Evolutionary conservation across 2,329 filamentous ascomycete species (phyloP).

Genomic region (Xylariaceae sp.): DNA sequence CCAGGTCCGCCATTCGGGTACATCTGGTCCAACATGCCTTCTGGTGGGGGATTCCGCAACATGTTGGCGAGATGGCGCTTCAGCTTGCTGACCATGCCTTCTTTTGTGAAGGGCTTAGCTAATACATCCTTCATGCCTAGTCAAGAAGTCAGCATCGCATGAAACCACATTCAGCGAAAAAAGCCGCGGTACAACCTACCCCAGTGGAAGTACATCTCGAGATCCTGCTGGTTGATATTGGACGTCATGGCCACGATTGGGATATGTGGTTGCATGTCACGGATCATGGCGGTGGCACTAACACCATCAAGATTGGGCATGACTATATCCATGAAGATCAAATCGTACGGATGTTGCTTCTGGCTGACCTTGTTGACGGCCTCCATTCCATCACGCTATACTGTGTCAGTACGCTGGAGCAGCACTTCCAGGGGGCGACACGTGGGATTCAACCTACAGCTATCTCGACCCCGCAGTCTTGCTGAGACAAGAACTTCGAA

Average conservation of each 20-base stretch:
- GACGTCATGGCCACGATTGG: slow-evolving; percentile 99
- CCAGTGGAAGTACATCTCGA: slow-evolving; percentile 94
- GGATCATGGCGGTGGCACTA: slow-evolving; percentile 88
- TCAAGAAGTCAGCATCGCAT: slow-evolving; percentile 8
- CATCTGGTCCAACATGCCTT: slow-evolving; percentile 32
- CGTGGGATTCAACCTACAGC: slow-evolving; percentile 48
- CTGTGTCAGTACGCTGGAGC: slow-evolving; percentile 18
- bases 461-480: slow-evolving; percentile 64
- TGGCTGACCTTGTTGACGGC: slow-evolving; percentile 78
- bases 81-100: slow-evolving; percentile 78
- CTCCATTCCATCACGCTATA: slow-evolving; percentile 78
- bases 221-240: slow-evolving; percentile 94
- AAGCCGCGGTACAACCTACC: slow-evolving; percentile 53
- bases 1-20: slow-evolving; percentile 27
- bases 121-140: slow-evolving; percentile 95
- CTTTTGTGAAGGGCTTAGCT: slow-evolving; percentile 92
- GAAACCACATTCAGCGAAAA: neutral
- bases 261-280: slow-evolving; percentile 74
- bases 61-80: slow-evolving; percentile 85
- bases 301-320: slow-evolving; percentile 97
- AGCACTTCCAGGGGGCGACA: neutral
- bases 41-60: slow-evolving; percentile 60
- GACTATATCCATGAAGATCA: slow-evolving; percentile 90
- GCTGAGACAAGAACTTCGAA: slow-evolving; percentile 61
- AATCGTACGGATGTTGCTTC: slow-evolving; percentile 51